Base-by-base conservation (phyloP, 169 alveolate genomes). In the Cardiosporidium cionae region DNA sequence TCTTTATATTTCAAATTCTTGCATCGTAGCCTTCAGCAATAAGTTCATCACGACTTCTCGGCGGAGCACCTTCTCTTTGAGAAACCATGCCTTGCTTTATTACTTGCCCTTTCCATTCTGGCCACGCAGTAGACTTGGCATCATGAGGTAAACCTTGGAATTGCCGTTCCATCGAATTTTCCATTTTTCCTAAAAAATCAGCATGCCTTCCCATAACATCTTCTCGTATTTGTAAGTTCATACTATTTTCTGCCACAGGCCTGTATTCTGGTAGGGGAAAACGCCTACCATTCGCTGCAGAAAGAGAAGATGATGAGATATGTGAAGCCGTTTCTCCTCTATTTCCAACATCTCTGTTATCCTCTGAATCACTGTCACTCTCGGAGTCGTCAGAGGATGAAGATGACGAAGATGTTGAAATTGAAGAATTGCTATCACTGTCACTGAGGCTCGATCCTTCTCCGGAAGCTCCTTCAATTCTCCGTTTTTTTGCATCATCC, bases 81-180 rank as follows among this genome's bases (percentile, higher is more conserved):
- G 96, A 88, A 16, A 91, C 87, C 66, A 88, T 84, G 6, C 95
- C 92, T 74, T 91, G 94, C 72, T 91, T 94, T 44, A 91, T 91
- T 7, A 88, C 96, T 70, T 91, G 94, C 22, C 95, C 96, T 87
- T 91, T 91, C 96, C 96, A 91, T 69, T 91, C 96, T 36, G 86
- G 89, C 96, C 96, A 91, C 7, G 96, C 96, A 1, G 90, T 70
- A 71, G 89, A 32, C 70, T 87, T 62, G 76, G 87, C 70, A 54
- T 76, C 75, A 53, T 77, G 67, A 68, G 68, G 25, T 31, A 54
- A 44, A 66, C 64, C 78, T 16, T 32, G 28, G 2, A 65, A 4
- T 32, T 70, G 65, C 1, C 29, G 65, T 37, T 34, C 36, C 74
- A 76, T 54, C 52, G 89, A 89, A 16, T 85, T 58, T 53, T 87